phyloP scores from a whole-genome alignment of 331 rosid species.

The Phaseolus coccineus region DNA sequence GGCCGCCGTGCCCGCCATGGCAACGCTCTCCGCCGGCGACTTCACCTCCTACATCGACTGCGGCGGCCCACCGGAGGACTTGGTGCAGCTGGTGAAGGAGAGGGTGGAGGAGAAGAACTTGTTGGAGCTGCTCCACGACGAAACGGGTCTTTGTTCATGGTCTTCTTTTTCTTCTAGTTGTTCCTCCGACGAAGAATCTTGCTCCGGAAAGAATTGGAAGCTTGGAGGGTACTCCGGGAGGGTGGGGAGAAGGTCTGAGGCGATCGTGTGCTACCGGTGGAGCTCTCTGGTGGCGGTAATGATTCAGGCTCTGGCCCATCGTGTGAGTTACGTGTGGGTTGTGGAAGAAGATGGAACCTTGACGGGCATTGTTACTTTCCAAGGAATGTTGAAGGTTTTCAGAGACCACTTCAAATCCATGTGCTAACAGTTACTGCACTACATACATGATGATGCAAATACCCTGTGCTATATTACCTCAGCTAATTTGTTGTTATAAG shows the following conservation, averaged over 20 bases:
- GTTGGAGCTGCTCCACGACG: slow-evolving; percentile 74
- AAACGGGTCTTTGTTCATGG: slow-evolving; percentile 54
- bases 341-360: slow-evolving; percentile 69
- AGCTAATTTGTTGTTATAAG: neutral
- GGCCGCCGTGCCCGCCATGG: slow-evolving; percentile 57
- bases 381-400: slow-evolving; percentile 67
- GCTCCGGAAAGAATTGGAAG: slow-evolving; percentile 58
- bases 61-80: slow-evolving; percentile 77
- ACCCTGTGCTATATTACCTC: neutral
- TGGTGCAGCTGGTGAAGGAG: slow-evolving; percentile 70
- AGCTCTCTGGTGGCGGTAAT: slow-evolving; percentile 91
- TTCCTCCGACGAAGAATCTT: slow-evolving; percentile 79
- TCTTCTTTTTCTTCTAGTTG: slow-evolving; percentile 67
- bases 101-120: slow-evolving; percentile 60
- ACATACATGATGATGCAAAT: neutral
- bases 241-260: slow-evolving; percentile 70
- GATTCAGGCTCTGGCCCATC: slow-evolving; percentile 84
- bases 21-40: slow-evolving; percentile 76
- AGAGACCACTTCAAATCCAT: slow-evolving; percentile 66
- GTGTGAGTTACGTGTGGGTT: slow-evolving; percentile 88
- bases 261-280: slow-evolving; percentile 76
- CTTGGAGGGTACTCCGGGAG: slow-evolving; percentile 63
- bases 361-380: slow-evolving; percentile 69
- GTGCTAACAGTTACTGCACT: slow-evolving; percentile 27
- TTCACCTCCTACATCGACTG: slow-evolving; percentile 72